Evolutionary conservation across 176 grass and related monocot genomes (phyloP).

Genomic region (Carex parvula): DNA sequence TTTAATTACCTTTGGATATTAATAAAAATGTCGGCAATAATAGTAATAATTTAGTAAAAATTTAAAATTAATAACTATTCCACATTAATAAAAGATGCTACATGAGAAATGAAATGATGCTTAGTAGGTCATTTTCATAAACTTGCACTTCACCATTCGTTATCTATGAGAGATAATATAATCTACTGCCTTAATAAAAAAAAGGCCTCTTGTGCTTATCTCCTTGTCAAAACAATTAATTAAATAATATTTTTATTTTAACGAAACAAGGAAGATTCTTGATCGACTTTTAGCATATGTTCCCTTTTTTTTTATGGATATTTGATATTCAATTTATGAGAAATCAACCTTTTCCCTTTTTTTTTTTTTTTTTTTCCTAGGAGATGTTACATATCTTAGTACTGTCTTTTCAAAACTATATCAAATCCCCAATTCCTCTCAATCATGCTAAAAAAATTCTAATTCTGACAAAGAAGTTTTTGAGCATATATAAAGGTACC

Average conservation of each 20-base stretch:
- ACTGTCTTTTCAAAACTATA: constrained; percentile 11
- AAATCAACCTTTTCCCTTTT: neutral
- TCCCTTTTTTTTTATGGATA: constrained; percentile 21
- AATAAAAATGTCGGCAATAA: too few relatives aligned
- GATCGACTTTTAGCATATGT: constrained; percentile 27
- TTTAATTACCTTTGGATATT: too few relatives aligned
- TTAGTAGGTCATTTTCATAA: constrained; percentile 60
- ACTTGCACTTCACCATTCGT: constrained; percentile 40
- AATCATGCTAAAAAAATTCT: neutral
- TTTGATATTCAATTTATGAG: constrained; percentile 19
- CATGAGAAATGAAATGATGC: neutral
- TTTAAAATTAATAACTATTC: too few relatives aligned
- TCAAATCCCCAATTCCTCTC: neutral
- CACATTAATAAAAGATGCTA: too few relatives aligned
- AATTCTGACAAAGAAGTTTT: constrained; percentile 24
- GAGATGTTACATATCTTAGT: constrained; percentile 6
- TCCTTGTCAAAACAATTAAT: constrained; percentile 6
- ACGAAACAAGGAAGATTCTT: constrained; percentile 52
- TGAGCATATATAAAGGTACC: neutral
- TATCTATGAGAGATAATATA: constrained; percentile 48
- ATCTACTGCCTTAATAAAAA: constrained; percentile 35
- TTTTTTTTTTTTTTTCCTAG: neutral
- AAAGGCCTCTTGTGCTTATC: constrained; percentile 32
- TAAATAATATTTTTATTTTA: constrained; percentile 14
- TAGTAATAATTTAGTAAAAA: too few relatives aligned